phyloP scores from a whole-genome alignment of 805 yeast species.

The Myxozyma sirexii region DNA sequence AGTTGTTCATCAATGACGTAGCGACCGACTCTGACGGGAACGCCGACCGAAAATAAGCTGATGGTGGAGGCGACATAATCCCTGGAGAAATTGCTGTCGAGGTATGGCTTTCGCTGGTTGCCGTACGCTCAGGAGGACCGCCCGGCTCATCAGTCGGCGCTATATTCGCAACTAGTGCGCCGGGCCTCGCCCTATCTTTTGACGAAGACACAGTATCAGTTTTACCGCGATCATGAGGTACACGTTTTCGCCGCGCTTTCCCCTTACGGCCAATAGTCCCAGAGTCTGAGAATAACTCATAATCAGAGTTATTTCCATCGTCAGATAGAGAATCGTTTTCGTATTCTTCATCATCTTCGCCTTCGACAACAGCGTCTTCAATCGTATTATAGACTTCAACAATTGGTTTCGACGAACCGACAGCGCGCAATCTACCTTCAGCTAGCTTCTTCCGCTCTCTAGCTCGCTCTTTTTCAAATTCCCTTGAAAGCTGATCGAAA shows the following conservation, averaged over 20 bases:
- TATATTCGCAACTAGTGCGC: neutral
- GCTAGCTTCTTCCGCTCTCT: slow-evolving; percentile 67
- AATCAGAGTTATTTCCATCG: slow-evolving; percentile 23
- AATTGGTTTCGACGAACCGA: slow-evolving; percentile 76
- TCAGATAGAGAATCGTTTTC: slow-evolving; percentile 17
- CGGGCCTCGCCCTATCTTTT: neutral
- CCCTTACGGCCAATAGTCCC: slow-evolving; percentile 28
- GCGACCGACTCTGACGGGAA: neutral
- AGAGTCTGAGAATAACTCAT: slow-evolving; percentile 29
- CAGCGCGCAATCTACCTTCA: slow-evolving; percentile 55
- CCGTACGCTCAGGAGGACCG: neutral
- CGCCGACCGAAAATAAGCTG: slow-evolving; percentile 9
- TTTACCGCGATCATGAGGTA: neutral
- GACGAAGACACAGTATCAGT: neutral
- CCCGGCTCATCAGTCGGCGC: neutral
- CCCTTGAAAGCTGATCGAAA: slow-evolving; percentile 76
- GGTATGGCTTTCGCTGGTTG: neutral
- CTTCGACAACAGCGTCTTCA: slow-evolving; percentile 78
- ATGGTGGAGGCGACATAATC: slow-evolving; percentile 12
- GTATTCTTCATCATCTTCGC: slow-evolving; percentile 43
- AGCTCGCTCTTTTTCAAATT: slow-evolving; percentile 86
- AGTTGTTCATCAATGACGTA: neutral
- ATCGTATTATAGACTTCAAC: slow-evolving; percentile 89
- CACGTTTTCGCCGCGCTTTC: slow-evolving; percentile 2
- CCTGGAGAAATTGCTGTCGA: slow-evolving; percentile 8